These are phyloP conservation scores for Botrytis pseudocinerea DNA, from an alignment of 2,329 filamentous ascomycete species.

Conservation along the genomic window DNA sequence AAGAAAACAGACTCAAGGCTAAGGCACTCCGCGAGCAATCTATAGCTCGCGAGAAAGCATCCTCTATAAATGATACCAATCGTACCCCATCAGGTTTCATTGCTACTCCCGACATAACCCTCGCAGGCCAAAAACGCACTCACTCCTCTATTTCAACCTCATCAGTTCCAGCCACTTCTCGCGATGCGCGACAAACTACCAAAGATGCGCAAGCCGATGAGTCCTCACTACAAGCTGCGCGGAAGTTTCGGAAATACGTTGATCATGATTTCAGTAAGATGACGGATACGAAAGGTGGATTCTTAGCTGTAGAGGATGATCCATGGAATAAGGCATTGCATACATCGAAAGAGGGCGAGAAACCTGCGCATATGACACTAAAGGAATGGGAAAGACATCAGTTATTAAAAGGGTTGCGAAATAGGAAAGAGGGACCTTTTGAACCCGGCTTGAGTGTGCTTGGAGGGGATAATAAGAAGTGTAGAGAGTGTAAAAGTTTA, in stretches of 20 bases:
- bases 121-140: constrained; percentile 68
- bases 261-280: constrained; percentile 98
- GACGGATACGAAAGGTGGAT: constrained; percentile 96
- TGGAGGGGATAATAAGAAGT: constrained; percentile 67
- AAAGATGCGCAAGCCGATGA: constrained; percentile 32
- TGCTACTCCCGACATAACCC: constrained; percentile 62
- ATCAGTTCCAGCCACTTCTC: constrained; percentile 57
- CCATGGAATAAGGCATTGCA: constrained; percentile 80
- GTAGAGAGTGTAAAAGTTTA: constrained; percentile 75
- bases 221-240: constrained; percentile 59
- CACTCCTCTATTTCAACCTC: constrained; percentile 61
- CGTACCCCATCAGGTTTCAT: constrained; percentile 69
- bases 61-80: constrained; percentile 42
- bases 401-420: constrained; percentile 68
- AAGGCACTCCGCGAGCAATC: constrained; percentile 80
- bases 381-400: constrained; percentile 90
- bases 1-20: constrained; percentile 82
- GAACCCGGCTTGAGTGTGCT: constrained; percentile 85
- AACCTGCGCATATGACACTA: constrained; percentile 84
- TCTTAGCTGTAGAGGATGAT: constrained; percentile 87
- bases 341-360: constrained; percentile 56
- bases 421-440: constrained; percentile 76
- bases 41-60: constrained; percentile 60
- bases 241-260: constrained; percentile 90
- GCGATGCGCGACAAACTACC: constrained; percentile 59